Evolutionary conservation across 495 filamentous ascomycete genomes (phyloP).

Genomic region (Aspergillus coremiiformis): DNA sequence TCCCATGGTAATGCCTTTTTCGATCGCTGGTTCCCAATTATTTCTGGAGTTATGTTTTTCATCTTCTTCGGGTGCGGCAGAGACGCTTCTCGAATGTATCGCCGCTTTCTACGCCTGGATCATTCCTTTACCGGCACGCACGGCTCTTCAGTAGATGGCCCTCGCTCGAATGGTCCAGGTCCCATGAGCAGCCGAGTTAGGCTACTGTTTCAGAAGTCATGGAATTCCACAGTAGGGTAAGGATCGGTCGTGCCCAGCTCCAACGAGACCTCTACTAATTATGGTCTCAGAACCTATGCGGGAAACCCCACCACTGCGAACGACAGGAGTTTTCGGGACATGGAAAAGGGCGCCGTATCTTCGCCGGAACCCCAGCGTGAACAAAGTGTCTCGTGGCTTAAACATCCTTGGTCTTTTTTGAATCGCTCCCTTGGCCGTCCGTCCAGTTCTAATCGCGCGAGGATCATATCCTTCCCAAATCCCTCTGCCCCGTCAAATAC

Average conservation of each 20-base stretch:
- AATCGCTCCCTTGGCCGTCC: background rate
- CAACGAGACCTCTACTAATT: background rate
- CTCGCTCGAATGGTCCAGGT: constrained; percentile 5
- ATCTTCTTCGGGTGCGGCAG: constrained; percentile 73
- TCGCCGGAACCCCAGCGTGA: background rate
- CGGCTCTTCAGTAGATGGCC: constrained; percentile 9
- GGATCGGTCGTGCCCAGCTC: background rate
- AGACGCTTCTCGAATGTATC: constrained; percentile 71
- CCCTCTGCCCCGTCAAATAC: constrained; percentile 21
- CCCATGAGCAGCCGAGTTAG: constrained; percentile 20
- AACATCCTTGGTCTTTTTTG: constrained; percentile 10
- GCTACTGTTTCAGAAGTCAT: constrained; percentile 20
- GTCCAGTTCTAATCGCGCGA: constrained; percentile 5
- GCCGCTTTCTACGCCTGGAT: constrained; percentile 27
- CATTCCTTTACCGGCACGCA: constrained; percentile 18
- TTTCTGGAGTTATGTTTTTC: constrained; percentile 55
- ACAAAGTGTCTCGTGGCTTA: constrained; percentile 13
- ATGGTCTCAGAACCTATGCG: constrained; percentile 1
- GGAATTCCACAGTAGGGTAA: constrained; percentile 15
- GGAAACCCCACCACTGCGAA: constrained; percentile 2
- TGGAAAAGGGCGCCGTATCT: constrained; percentile 20
- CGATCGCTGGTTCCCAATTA: constrained; percentile 62
- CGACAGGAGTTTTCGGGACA: constrained; percentile 9
- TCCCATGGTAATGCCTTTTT: constrained; percentile 47
- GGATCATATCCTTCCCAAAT: constrained; percentile 11